These are phyloP conservation scores for Coemansia sp. DNA, from an alignment of 192 early-diverging fungal genomes.

Conservation along the genomic window DNA sequence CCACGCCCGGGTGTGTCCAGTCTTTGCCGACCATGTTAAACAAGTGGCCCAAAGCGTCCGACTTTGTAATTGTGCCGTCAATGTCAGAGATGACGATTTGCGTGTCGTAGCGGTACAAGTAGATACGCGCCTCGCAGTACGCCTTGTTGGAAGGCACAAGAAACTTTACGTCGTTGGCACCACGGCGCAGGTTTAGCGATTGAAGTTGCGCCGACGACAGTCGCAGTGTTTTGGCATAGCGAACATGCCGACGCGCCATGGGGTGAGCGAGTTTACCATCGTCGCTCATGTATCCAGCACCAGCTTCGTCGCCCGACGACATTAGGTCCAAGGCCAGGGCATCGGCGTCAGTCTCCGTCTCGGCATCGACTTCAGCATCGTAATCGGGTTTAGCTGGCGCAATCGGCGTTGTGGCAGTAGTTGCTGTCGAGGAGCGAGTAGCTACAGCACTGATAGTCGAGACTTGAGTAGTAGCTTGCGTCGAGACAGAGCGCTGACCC, in stretches of 20 bases:
- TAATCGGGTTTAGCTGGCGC: background rate
- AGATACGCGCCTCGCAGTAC: constrained; percentile 83
- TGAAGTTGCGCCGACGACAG: constrained; percentile 91
- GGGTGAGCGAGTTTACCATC: constrained; percentile 27
- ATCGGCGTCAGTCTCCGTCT: constrained; percentile 6
- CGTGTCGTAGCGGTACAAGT: constrained; percentile 80
- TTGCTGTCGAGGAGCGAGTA: background rate
- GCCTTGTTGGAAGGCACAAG: constrained; percentile 77
- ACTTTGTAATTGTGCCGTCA: constrained; percentile 99
- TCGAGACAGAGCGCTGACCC: constrained; percentile 27
- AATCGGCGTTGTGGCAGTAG: background rate
- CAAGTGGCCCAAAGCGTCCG: constrained; percentile 93
- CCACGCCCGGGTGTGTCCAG: constrained; percentile 97
- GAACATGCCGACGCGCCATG: constrained; percentile 28
- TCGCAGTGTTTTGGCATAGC: constrained; percentile 87
- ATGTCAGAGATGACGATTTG: constrained; percentile 96
- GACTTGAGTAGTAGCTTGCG: constrained; percentile 5
- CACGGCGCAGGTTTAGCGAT: constrained; percentile 75
- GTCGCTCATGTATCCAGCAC: constrained; percentile 39
- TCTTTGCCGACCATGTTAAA: constrained; percentile 97
- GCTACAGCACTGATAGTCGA: constrained; percentile 4
- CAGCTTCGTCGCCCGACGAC: constrained; percentile 22
- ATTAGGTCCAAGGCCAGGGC: constrained; percentile 10
- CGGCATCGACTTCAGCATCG: background rate
- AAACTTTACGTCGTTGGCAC: constrained; percentile 89